Evolutionary conservation across 2,329 filamentous ascomycete genomes (phyloP), one percentile per base, ranked within the genome.

Genomic region (Colletotrichum sp.): DNA sequence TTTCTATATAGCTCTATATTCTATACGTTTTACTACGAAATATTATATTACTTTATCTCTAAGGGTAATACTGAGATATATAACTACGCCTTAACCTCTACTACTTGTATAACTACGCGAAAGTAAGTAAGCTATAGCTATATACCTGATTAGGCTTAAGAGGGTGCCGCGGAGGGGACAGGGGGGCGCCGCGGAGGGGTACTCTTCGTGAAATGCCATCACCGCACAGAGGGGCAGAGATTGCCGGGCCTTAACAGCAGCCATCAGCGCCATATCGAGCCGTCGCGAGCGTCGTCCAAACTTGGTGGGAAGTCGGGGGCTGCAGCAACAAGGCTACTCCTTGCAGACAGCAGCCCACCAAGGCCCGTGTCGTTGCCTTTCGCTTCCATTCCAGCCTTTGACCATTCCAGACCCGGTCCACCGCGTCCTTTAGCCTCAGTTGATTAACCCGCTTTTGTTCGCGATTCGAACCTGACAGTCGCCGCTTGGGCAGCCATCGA

Each of bases 401-500:
- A 28, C 71, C 60, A 49, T 67, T 65, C 66, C 62, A 75, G 75
- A 71, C 75, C 71, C 5, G 72, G 59, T 63, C 69, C 73, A 76
- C 28, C 30, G 39, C 62, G 55, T 24, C 68, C 62, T 64, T 64
- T 65, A 74, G 70, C 64, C 34, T 69, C 49, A 68, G 32, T 59
- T 12, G 44, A 13, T 57, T 32, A 59, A 32, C 55, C 72, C 69
- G 69, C 55, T 63, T 72, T 68, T 62, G 72, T 55, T 64, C 44
- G 39, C 39, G 26, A 59, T 64, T 74, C 21, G 32, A 69, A 77
- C 75, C 75, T 67, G 75, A 77, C 66, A 34, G 73, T 71, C 67
- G 75, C 72, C 75, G 71, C 71, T 77, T 77, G 75, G 75, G 75
- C 75, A 77, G 52, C 75, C 67, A 77, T 75, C 60, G 36, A 26